These are phyloP conservation scores for Saksenaea oblongispora DNA, from an alignment of 371 early-diverging fungal genomes.

Conservation along the genomic window DNA sequence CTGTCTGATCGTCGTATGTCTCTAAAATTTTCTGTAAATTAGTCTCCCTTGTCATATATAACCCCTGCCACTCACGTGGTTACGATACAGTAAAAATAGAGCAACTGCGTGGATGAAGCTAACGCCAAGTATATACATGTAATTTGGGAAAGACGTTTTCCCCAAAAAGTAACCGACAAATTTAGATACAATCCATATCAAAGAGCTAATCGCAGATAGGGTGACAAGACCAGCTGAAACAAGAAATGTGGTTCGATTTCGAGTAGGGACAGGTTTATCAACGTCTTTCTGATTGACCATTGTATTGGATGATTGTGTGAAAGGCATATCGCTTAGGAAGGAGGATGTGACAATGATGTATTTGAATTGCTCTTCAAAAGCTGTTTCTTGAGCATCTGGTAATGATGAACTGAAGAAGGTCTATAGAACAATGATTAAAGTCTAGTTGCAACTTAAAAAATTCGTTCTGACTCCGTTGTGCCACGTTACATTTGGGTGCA, in stretches of 20 bases:
- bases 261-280: neutral
- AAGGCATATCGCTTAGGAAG: constrained; percentile 40
- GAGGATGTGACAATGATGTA: constrained; percentile 57
- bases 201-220: constrained; percentile 10
- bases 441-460: constrained; percentile 10
- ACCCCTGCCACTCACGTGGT: constrained; percentile 4
- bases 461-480: neutral
- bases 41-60: neutral
- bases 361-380: constrained; percentile 63
- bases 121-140: neutral
- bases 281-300: neutral
- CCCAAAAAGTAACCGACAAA: neutral
- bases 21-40: constrained; percentile 17
- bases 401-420: constrained; percentile 45
- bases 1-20: constrained; percentile 32
- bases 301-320: constrained; percentile 16
- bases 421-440: constrained; percentile 20
- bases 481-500: neutral
- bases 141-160: neutral
- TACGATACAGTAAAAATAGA: constrained; percentile 9
- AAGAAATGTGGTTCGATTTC: neutral
- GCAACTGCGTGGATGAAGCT: constrained; percentile 3
- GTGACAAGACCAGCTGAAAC: neutral
- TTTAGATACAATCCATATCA: constrained; percentile 5
- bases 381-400: constrained; percentile 48